These are phyloP conservation scores for Coccomyxa sp. DNA, from an alignment of 139 green algal genomes.

Conservation along the genomic window DNA sequence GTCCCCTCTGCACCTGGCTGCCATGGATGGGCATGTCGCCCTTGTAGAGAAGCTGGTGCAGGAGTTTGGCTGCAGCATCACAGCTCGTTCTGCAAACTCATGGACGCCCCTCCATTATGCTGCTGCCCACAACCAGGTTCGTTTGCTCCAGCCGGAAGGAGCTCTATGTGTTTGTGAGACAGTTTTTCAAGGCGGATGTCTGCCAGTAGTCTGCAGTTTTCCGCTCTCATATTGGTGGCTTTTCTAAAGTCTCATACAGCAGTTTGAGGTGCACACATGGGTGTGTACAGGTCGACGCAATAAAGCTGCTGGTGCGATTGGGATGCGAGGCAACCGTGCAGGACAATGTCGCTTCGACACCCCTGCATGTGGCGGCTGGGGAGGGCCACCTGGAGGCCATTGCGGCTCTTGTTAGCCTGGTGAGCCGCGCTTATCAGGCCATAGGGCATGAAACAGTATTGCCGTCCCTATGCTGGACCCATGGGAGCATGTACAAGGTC, in stretches of 20 bases:
- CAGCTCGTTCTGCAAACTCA: slow-evolving; percentile 41
- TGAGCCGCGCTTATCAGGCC: slow-evolving; percentile 4
- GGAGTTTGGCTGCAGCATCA: slow-evolving; percentile 34
- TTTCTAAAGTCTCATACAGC: too few species aligned
- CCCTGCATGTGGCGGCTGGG: slow-evolving; percentile 55
- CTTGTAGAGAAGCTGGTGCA: slow-evolving; percentile 33
- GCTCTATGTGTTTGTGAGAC: too few species aligned
- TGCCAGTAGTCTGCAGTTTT: too few species aligned
- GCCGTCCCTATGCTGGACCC: too few species aligned
- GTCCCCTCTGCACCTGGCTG: slow-evolving; percentile 49
- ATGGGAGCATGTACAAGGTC: too few species aligned
- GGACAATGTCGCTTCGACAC: slow-evolving; percentile 48
- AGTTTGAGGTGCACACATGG: too few species aligned
- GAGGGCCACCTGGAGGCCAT: slow-evolving; percentile 55
- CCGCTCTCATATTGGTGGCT: too few species aligned
- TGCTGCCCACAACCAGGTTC: slow-evolving; percentile 54
- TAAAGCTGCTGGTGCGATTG: slow-evolving; percentile 40
- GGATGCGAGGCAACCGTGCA: slow-evolving; percentile 37
- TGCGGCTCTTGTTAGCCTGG: slow-evolving; percentile 32
- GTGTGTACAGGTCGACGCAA: slow-evolving; percentile 35
- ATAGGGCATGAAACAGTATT: too few species aligned
- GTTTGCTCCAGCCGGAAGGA: not conserved
- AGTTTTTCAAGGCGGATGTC: too few species aligned
- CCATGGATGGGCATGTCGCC: slow-evolving; percentile 30
- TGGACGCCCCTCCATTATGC: slow-evolving; percentile 66